phyloP scores from a whole-genome alignment of 2,329 filamentous ascomycete genomes.

The Claviceps capensis region DNA sequence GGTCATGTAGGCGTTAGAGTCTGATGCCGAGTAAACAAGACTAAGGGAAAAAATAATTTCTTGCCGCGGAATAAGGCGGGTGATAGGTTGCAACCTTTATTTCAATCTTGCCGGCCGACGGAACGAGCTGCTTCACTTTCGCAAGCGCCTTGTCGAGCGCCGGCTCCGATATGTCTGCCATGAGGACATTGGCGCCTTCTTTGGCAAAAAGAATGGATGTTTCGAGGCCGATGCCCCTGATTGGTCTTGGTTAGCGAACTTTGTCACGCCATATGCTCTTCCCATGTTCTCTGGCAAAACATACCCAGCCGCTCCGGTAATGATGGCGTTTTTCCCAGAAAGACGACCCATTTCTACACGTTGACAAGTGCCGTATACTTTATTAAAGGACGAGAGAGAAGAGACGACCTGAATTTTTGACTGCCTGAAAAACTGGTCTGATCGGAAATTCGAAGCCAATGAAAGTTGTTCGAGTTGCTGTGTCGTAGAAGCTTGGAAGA shows the following conservation, averaged over 20 bases:
- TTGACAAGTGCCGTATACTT: not conserved
- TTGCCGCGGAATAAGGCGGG: no score
- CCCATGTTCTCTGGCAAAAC: constrained; percentile 1
- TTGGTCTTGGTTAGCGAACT: not conserved
- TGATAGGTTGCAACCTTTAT: constrained; percentile 28
- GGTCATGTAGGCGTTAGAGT: not conserved
- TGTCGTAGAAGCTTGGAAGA: not conserved
- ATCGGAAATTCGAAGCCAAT: not conserved
- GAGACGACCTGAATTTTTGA: not conserved
- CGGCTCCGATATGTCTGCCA: constrained; percentile 71
- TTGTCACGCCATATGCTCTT: not conserved
- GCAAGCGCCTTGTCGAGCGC: constrained; percentile 63
- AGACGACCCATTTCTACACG: constrained; percentile 32
- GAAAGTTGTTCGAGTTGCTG: not conserved
- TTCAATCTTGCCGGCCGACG: constrained; percentile 45
- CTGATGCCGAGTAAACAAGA: not conserved
- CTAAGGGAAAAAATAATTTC: not conserved
- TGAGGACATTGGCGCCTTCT: constrained; percentile 73
- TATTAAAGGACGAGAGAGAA: not conserved
- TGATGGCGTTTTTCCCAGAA: constrained; percentile 49
- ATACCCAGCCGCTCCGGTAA: constrained; percentile 79
- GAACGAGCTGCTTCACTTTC: constrained; percentile 63
- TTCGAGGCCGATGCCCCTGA: constrained; percentile 82
- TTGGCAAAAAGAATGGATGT: constrained; percentile 79
- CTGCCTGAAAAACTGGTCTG: not conserved